phyloP scores from a whole-genome alignment of 179 eudicot genomes.

The Carnegiea gigantea region DNA sequence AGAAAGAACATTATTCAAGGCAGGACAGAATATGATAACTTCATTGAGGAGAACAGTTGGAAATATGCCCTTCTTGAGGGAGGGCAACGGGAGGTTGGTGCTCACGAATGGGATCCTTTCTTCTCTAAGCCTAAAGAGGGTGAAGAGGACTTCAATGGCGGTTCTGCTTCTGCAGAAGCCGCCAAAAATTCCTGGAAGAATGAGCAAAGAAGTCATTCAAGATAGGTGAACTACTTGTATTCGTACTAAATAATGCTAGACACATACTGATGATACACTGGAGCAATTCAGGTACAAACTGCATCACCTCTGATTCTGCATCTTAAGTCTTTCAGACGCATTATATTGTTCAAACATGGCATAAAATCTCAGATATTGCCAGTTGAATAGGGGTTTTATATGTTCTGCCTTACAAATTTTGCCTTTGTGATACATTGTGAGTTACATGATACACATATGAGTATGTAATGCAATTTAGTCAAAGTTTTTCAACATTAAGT shows the following conservation, averaged over 20 bases:
- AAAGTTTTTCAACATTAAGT: neutral
- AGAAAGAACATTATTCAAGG: constrained; percentile 68
- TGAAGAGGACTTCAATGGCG: constrained; percentile 43
- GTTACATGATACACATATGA: constrained; percentile 22
- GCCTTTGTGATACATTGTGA: constrained; percentile 21
- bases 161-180: constrained; percentile 45
- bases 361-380: constrained; percentile 16
- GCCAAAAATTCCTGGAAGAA: constrained; percentile 79
- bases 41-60: constrained; percentile 82
- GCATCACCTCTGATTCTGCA: constrained; percentile 11
- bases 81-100: constrained; percentile 55
- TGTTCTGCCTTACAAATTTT: constrained; percentile 18
- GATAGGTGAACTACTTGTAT: constrained; percentile 16
- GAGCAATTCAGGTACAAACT: constrained; percentile 24
- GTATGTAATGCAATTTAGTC: constrained; percentile 19
- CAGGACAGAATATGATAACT: constrained; percentile 44
- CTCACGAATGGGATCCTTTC: constrained; percentile 89
- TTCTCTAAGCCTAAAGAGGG: constrained; percentile 82
- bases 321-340: constrained; percentile 11
- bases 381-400: constrained; percentile 1
- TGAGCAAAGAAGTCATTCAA: constrained; percentile 62
- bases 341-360: constrained; percentile 24
- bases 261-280: constrained; percentile 3
- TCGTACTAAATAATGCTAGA: neutral
- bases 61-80: constrained; percentile 70